Evolutionary conservation across 257 asterid species (phyloP), one percentile per base, ranked within the genome.

Genomic region (Plectranthus barbatus): DNA sequence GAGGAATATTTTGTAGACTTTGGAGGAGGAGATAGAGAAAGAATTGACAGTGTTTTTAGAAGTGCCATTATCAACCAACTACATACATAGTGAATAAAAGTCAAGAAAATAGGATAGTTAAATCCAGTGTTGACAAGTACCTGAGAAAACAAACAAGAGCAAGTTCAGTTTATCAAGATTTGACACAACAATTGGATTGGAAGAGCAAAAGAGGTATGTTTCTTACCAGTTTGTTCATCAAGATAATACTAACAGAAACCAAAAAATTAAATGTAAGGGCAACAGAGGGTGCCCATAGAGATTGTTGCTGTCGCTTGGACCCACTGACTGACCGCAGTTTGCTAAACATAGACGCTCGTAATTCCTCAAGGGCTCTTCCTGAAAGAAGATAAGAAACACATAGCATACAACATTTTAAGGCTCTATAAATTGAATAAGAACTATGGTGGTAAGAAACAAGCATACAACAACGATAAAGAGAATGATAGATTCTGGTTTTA

Each of bases 41-140:
- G 87, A 55, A 93, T 76, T 48, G 97, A 89, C 67, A 90, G 64
- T 59, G 86, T 56, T 61, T 84, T 90, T 48, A 93, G 76, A 71
- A 93, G 60, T 9, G 97, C 97, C 97, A 93, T 87, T 62, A 93
- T 82, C 57, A 84, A 63, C 95, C 95, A 93, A 80, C 99, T 90
- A 82, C 79, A 78, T 57, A 82, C 62, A 72, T 93, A 93, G 86
- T 93, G 99, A 68, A 93, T 84, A 74, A 90, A 93, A 56, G 88
- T 86, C 74, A 93, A 85, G 80, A 82, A 85, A 67, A 93, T 93
- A 2, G 97, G 99, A 72, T 84, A 93, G 45, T 93, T 87, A 64
- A 93, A 93, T 50, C 99, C 99, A 33, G 83, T 83, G 17, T 78
- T 81, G 70, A 93, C 96, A 48, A 93, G 97, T 67, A 93, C 99